These are phyloP conservation scores for Microascus cirrosus DNA, from an alignment of 2,329 filamentous ascomycete genomes.

Conservation along the genomic window DNA sequence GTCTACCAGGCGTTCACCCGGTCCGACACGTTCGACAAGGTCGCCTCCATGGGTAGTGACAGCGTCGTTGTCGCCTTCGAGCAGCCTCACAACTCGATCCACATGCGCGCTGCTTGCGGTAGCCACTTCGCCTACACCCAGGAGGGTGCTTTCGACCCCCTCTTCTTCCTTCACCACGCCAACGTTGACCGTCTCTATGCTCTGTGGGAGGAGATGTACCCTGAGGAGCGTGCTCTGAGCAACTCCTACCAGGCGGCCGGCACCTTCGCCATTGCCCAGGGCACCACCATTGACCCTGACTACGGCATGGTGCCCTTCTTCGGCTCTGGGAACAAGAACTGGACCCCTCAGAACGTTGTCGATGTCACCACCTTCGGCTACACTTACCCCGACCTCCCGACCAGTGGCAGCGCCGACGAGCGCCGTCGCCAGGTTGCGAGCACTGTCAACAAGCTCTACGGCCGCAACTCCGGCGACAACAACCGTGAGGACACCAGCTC, in stretches of 20 bases:
- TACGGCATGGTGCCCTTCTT: conserved; percentile 41
- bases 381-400: conserved; percentile 21
- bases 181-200: conserved; percentile 56
- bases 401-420: conserved; percentile 12
- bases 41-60: conserved; percentile 19
- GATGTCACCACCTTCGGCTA: conserved; percentile 25
- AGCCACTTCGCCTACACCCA: conserved; percentile 25
- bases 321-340: conserved; percentile 21
- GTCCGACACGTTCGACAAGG: conserved; percentile 20
- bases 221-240: conserved; percentile 20
- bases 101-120: conserved; percentile 27
- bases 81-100: conserved; percentile 28
- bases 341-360: conserved; percentile 26
- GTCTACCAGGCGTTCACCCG: conserved; percentile 29
- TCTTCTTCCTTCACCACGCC: conserved; percentile 39
- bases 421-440: conserved; percentile 17
- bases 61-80: conserved; percentile 26
- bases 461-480: conserved; percentile 1
- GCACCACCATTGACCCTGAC: conserved; percentile 27
- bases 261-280: conserved; percentile 27
- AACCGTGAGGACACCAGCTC: not conserved
- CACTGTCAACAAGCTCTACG: conserved; percentile 22
- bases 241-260: conserved; percentile 20
- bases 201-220: conserved; percentile 35
- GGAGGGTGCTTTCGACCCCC: conserved; percentile 31